These are phyloP conservation scores for Citrus inodora DNA, from an alignment of 345 rosid genomes.

Conservation along the genomic window DNA sequence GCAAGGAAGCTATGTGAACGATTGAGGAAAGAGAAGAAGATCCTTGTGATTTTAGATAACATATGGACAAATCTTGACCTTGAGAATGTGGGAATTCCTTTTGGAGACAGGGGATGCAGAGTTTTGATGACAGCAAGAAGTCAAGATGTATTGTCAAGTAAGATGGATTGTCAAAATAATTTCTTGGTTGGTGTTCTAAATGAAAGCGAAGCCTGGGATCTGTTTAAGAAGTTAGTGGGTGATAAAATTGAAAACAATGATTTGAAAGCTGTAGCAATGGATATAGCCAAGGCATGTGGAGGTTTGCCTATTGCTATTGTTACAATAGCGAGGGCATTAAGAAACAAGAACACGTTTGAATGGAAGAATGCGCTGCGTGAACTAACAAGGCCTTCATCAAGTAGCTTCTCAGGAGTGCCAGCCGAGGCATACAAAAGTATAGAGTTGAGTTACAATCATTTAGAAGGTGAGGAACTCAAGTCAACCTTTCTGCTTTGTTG, in stretches of 20 bases:
- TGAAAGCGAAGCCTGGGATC: conserved; percentile 23
- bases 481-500: conserved; percentile 30
- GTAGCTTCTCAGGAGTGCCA: neutral
- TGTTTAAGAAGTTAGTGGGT: conserved; percentile 24
- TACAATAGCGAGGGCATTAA: conserved; percentile 18
- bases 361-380: conserved; percentile 28
- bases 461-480: conserved; percentile 23
- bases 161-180: conserved; percentile 12
- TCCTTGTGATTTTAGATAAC: conserved; percentile 9
- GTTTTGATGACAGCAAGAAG: conserved; percentile 21
- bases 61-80: conserved; percentile 25
- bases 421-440: neutral
- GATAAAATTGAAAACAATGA: neutral
- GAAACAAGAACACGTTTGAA: neutral
- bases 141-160: neutral
- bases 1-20: neutral
- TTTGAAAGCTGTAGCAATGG: conserved; percentile 6
- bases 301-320: conserved; percentile 29
- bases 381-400: neutral
- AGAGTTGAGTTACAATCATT: conserved; percentile 22
- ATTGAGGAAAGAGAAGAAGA: conserved; percentile 10
- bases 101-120: conserved; percentile 14
- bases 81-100: conserved; percentile 31
- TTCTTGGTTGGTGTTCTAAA: conserved; percentile 5
- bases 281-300: conserved; percentile 17